Evolutionary conservation across 768 basidiomycete genomes (phyloP), one percentile per base, ranked within the genome.

Genomic region (Tylopilus sp.): DNA sequence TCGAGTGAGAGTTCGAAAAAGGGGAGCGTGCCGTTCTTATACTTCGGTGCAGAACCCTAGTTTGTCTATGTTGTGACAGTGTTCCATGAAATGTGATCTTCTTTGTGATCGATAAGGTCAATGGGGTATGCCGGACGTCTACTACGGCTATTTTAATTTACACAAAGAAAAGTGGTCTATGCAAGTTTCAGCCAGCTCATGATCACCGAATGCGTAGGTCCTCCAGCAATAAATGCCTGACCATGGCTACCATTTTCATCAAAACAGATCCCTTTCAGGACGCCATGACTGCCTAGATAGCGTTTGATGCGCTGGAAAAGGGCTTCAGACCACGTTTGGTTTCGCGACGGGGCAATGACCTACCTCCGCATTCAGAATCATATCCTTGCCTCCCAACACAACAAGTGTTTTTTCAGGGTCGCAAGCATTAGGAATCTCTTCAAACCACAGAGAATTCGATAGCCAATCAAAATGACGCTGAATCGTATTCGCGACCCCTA

Each of bases 401-500:
- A 92, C 89, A 45, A 85, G 69, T 0, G 86, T 81, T 63, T 81
- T 85, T 30, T 73, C 58, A 1, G 84, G 78, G 67, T 93, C 84
- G 16, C 76, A 72, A 16, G 86, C 87, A 63, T 92, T 78, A 1
- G 91, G 89, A 42, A 96, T 92, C 61, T 95, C 89, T 69, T 94
- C 90, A 55, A 83, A 89, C 84, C 89, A 98, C 12, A 98, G 75
- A 11, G 89, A 85, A 64, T 97, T 97, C 12, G 88, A 81, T 34
- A 82, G 77, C 92, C 91, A 94, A 63, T 88, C 86, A 60, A 91
- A 91, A 65, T 90, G 83, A 25, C 89, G 78, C 60, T 86, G 87
- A 41, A 97, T 77, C 51, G 90, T 81, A 66, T 94, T 88, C 8
- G 90, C 88, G 45, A 91, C 85, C 14, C 95, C 95, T 4, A 96